Conservation (phyloP, 305 asterid genomes). For the Striga hermonthica region DNA sequence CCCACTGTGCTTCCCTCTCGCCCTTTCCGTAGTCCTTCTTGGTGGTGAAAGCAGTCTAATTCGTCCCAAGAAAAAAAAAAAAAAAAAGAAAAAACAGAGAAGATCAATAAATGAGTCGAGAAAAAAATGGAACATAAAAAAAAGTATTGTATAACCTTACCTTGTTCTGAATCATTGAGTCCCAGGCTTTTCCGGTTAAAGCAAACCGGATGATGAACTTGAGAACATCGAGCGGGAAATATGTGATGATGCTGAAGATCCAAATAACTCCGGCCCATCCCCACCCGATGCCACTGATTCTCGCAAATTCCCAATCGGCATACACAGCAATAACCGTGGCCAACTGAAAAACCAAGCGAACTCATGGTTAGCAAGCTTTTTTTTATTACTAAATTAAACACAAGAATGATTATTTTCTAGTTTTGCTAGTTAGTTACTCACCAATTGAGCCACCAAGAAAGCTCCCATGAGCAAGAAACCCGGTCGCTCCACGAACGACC, state of each 20-base stretch:
- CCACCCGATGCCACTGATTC: conserved; percentile 71
- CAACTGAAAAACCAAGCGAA: conserved; percentile 36
- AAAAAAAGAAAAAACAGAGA: too few relatives aligned
- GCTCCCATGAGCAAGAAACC: conserved; percentile 54
- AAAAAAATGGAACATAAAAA: not conserved
- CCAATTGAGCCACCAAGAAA: conserved; percentile 57
- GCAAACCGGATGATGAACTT: conserved; percentile 58
- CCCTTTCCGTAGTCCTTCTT: conserved; percentile 69
- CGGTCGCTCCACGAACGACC: conserved; percentile 64
- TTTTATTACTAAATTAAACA: not conserved
- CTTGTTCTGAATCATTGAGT: conserved; percentile 55
- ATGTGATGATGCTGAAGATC: conserved; percentile 59
- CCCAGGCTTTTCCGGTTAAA: conserved; percentile 74
- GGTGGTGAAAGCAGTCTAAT: conserved; percentile 75
- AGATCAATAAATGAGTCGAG: not conserved
- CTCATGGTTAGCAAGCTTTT: not conserved
- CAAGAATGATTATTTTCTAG: not conserved
- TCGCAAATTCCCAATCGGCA: conserved; percentile 70
- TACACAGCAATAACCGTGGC: conserved; percentile 65
- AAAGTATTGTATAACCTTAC: conserved; percentile 26
- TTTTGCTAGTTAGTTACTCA: conserved; percentile 28
- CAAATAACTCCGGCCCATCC: conserved; percentile 79
- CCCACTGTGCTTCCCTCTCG: conserved; percentile 93
- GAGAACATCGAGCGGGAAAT: conserved; percentile 66
- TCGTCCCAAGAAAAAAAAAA: not conserved